Percentiles rank a stretch among this genome's conserved stretches.
Evolutionary conservation across 2,329 filamentous ascomycete species (phyloP).

Genomic region (Phialophora chinensis): DNA sequence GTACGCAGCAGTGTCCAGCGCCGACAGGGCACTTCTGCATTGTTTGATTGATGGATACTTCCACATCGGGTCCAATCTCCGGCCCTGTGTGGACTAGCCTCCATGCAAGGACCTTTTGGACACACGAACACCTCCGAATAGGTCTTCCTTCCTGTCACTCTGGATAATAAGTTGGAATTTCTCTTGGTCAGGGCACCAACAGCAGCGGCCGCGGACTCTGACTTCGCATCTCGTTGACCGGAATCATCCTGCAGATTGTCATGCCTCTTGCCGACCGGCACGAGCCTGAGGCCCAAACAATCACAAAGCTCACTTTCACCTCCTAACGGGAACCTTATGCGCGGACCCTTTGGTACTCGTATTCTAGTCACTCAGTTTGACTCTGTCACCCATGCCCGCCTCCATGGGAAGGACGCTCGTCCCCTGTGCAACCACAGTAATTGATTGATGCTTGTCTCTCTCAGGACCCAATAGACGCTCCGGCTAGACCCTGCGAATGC

Average conservation of each 20-base stretch:
- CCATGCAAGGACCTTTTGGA: constrained; percentile 5
- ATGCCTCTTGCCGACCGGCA: background rate
- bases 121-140: background rate
- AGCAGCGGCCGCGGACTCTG: background rate
- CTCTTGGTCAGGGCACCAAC: background rate
- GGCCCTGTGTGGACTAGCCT: background rate
- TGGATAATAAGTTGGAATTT: background rate
- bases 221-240: background rate
- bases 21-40: background rate
- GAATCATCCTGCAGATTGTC: background rate
- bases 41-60: background rate
- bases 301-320: background rate
- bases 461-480: background rate
- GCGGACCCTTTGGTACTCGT: background rate
- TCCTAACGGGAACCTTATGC: background rate
- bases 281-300: constrained; percentile 1
- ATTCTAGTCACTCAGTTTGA: background rate
- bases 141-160: background rate
- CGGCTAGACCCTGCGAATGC: background rate
- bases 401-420: background rate
- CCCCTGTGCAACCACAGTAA: background rate
- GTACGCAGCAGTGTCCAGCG: background rate
- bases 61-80: background rate
- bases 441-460: background rate
- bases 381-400: background rate